phyloP scores from a whole-genome alignment of 1,139 yeast species.

The Scheffersomyces lignicola region DNA sequence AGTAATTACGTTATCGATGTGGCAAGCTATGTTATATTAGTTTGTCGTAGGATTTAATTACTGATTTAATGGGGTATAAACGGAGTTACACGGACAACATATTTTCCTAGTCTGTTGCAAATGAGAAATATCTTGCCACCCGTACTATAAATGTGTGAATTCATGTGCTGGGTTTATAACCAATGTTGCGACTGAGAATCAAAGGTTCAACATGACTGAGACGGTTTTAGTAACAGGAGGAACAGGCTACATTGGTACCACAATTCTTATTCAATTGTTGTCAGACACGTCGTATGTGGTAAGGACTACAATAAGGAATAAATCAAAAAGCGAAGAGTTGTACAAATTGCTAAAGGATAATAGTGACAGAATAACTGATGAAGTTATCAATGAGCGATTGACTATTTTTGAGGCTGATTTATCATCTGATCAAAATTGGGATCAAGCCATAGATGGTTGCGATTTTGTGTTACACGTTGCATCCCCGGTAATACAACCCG shows the following conservation, averaged over 20 bases:
- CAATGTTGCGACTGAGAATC: too few relatives aligned
- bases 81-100: too few relatives aligned
- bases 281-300: background rate
- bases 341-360: background rate
- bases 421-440: slow-evolving; percentile 14
- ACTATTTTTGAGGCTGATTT: slow-evolving; percentile 14
- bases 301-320: slow-evolving; percentile 1
- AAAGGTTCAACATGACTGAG: background rate
- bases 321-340: too few relatives aligned
- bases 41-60: too few relatives aligned
- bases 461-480: slow-evolving; percentile 17
- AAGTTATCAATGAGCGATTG: background rate
- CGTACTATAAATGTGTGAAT: too few relatives aligned
- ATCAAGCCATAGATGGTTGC: slow-evolving; percentile 13
- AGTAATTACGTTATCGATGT: too few relatives aligned
- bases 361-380: background rate
- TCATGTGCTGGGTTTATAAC: too few relatives aligned
- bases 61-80: too few relatives aligned
- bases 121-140: too few relatives aligned
- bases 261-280: slow-evolving; percentile 8
- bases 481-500: slow-evolving; percentile 10
- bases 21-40: too few relatives aligned
- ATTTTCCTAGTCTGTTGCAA: too few relatives aligned
- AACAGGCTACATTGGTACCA: slow-evolving; percentile 23
- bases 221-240: slow-evolving; percentile 20